A percentile compares a stretch with the other conserved stretches of the same genome.
Conservation (phyloP, 2,329 filamentous ascomycete genomes). For the Sporothrix dimorphospora region DNA sequence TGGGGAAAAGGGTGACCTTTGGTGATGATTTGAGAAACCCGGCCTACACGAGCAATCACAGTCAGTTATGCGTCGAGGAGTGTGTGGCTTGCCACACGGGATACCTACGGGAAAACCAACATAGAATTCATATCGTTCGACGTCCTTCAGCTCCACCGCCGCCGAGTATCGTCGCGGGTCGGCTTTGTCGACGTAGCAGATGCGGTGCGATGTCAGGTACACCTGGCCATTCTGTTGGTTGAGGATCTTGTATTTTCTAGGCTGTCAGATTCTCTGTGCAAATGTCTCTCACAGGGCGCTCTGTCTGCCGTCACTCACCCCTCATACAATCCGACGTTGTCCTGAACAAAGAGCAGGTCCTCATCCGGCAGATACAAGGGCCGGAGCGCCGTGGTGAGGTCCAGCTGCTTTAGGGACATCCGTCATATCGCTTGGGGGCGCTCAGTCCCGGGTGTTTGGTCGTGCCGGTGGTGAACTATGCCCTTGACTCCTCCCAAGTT, state of each 20-base stretch:
- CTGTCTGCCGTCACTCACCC: slow-evolving; percentile 64
- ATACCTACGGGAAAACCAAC: slow-evolving; percentile 49
- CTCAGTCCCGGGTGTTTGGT: slow-evolving; percentile 34
- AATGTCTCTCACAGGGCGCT: too few species aligned
- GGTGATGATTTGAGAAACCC: slow-evolving; percentile 94
- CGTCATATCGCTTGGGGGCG: slow-evolving; percentile 59
- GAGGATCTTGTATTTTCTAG: slow-evolving; percentile 90
- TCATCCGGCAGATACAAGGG: slow-evolving; percentile 92
- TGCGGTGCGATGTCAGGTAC: slow-evolving; percentile 92
- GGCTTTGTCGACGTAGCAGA: slow-evolving; percentile 90
- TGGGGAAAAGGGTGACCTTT: slow-evolving; percentile 88
- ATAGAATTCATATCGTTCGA: slow-evolving; percentile 90
- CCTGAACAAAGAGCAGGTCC: slow-evolving; percentile 92
- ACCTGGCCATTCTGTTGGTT: slow-evolving; percentile 95
- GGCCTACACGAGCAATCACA: slow-evolving; percentile 54
- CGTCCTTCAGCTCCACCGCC: slow-evolving; percentile 83
- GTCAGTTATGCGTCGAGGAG: background rate
- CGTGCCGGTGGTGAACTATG: background rate
- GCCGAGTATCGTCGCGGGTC: slow-evolving; percentile 85
- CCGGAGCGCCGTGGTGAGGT: slow-evolving; percentile 94
- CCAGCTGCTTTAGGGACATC: slow-evolving; percentile 96
- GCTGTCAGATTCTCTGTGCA: background rate
- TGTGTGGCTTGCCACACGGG: background rate
- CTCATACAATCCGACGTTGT: slow-evolving; percentile 96
- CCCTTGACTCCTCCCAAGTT: background rate